Evolutionary conservation across 2,329 filamentous ascomycete genomes (phyloP).

Genomic region (Amesomyces nigricolor): DNA sequence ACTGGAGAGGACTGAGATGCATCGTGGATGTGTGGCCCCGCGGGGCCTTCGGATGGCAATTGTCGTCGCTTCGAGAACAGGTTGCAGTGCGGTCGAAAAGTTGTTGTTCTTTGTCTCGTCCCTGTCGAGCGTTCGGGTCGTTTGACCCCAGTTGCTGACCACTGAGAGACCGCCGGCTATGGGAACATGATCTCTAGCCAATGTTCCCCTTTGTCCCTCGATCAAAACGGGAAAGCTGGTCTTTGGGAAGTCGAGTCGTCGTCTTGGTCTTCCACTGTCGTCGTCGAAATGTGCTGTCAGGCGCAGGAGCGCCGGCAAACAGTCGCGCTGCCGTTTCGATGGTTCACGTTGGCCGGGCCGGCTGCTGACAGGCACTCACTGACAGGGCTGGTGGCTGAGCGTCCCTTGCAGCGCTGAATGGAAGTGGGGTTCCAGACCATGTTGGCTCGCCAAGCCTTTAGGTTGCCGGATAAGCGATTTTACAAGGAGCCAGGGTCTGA

Average conservation of each 20-base stretch:
- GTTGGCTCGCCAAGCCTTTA: not conserved
- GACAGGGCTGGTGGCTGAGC: conserved; percentile 1
- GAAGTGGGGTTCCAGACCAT: not conserved
- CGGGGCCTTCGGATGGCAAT: not conserved
- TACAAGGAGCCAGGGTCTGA: no score
- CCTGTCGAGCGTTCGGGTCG: conserved; percentile 5
- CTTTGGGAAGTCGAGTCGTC: no score
- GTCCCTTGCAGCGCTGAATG: not conserved
- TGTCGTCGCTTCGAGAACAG: not conserved
- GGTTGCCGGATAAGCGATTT: no score
- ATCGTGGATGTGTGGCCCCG: conserved; percentile 43
- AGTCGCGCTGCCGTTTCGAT: no score
- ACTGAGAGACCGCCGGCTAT: conserved; percentile 8
- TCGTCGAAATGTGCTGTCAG: no score
- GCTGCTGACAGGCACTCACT: no score
- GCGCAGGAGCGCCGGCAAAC: no score
- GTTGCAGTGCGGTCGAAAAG: not conserved
- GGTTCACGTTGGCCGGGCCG: no score
- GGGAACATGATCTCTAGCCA: conserved; percentile 6
- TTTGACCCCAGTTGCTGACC: conserved; percentile 5
- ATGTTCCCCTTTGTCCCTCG: no score
- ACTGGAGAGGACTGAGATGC: conserved; percentile 64
- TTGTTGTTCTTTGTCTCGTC: not conserved
- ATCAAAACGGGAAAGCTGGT: no score
- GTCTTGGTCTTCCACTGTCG: no score